Base-by-base conservation (phyloP, 192 early-diverging fungal genomes). In the Phlyctochytrium planicorne region DNA sequence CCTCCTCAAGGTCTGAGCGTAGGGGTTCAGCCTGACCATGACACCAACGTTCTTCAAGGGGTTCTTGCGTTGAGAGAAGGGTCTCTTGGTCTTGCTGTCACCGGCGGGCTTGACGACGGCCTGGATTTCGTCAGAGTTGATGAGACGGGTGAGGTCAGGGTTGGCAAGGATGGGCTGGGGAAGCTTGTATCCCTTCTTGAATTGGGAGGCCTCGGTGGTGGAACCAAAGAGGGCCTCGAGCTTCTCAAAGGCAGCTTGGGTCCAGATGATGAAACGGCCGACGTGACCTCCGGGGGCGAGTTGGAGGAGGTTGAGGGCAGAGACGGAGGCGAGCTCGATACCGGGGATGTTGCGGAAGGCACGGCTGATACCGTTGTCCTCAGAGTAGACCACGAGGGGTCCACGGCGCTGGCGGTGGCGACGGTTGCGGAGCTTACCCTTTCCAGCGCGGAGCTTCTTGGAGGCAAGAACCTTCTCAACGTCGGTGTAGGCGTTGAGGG, bases 191-290 rank as follows among this genome's bases (percentile, higher is more conserved):
- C 93, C 90, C 84, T 89, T 93, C 91, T 97, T 99, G 72, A 91
- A 83, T 80, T 80, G 63, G 62, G 94, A 86, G 40, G 83, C 76
- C 70, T 82, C 88, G 71, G 84, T 84, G 83, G 84, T 82, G 68
- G 94, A 89, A 77, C 97, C 97, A 81, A 90, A 99, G 74, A 99
- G 82, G 74, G 87, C 80, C 82, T 97, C 93, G 74, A 99, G 89
- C 37, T 91, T 83, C 76, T 88, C 88, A 78, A 98, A 96, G 69
- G 94, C 94, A 52, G 83, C 77, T 78, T 93, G 86, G 70, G 97
- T 94, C 97, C 97, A 98, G 93, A 97, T 95, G 80, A 96, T 83
- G 84, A 99, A 99, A 79, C 95, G 94, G 70, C 97, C 95, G 77
- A 99, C 84, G 86, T 99, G 94, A 76, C 94, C 94, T 81, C 97